Base-by-base conservation (phyloP, 1,139 yeast genomes). In the Wickerhamiella pararugosa region DNA sequence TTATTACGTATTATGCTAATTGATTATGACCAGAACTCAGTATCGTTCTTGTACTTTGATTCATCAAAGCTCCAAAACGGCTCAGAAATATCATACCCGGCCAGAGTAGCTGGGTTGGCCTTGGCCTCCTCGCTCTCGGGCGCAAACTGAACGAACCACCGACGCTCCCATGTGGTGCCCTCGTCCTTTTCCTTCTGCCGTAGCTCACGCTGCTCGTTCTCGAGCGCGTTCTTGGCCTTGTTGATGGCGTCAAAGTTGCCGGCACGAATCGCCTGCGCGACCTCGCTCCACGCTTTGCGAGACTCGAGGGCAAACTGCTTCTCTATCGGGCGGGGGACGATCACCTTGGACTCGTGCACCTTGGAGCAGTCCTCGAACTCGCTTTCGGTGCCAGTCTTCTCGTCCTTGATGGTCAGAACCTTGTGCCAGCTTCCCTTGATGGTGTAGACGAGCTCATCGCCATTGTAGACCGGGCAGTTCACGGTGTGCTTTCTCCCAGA, bases 381-480 rank as follows among this genome's bases (percentile, higher is more conserved):
- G 37, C 65, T 67, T 49, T 69, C 71, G 32, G 64, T 62, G 38
- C 57, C 57, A 25, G 57, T 55, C 34, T 41, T 43, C 47, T 58
- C 64, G 46, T 56, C 47, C 51, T 51, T 59, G 51, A 75, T 67
- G 43, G 58, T 60, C 25, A 93, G 79, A 51, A 68, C 66, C 32
- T 79, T 92, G 11, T 92, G 78, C 98, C 98, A 90, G 64, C 86
- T 96, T 37, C 98, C 98, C 40, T 69, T 58, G 46, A 90, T 76
- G 10, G 94, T 79, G 58, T 74, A 81, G 49, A 86, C 61, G 1
- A 92, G 81, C 47, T 75, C 73, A 43, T 61, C 61, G 56, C 72
- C 73, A 52, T 73, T 70, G 60, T 61, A 80, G 45, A 87, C 72
- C 55, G 87, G 71, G 32, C 95, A 93, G 64, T 84, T 87, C 66